phyloP scores from a whole-genome alignment of 495 filamentous ascomycete genomes.

The Aspergillus heteromorphus region DNA sequence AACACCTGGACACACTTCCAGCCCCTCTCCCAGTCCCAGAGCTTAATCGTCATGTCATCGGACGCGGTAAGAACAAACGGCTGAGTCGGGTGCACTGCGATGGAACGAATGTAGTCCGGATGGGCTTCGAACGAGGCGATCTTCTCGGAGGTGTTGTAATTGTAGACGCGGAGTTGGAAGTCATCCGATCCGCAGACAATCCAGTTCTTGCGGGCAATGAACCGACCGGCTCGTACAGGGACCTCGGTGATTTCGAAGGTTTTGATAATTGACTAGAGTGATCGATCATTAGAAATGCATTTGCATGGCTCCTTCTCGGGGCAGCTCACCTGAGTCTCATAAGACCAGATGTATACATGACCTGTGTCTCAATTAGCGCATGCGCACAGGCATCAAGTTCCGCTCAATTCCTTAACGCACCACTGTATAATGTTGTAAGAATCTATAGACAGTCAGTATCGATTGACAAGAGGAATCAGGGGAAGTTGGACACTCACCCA shows the following conservation, averaged over 20 bases:
- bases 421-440: conserved; percentile 92
- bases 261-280: conserved; percentile 76
- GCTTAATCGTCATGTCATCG: conserved; percentile 99
- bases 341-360: conserved; percentile 99
- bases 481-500: conserved; percentile 52
- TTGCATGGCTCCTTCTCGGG: neutral
- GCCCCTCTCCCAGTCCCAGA: conserved; percentile 98
- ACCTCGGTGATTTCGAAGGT: conserved; percentile 99
- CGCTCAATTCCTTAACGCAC: conserved; percentile 40
- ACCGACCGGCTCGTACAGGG: conserved; percentile 92
- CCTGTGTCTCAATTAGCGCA: conserved; percentile 45
- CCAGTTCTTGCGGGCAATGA: conserved; percentile 98
- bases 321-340: conserved; percentile 76
- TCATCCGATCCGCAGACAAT: conserved; percentile 98
- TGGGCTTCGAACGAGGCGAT: conserved; percentile 98
- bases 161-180: conserved; percentile 93
- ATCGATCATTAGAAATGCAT: conserved; percentile 7
- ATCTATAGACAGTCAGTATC: conserved; percentile 52
- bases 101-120: conserved; percentile 97
- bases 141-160: conserved; percentile 99
- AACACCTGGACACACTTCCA: conserved; percentile 99
- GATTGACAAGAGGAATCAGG: neutral
- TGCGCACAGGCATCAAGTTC: conserved; percentile 4
- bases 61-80: conserved; percentile 94
- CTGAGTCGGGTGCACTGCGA: conserved; percentile 93